These are phyloP conservation scores for Coemansia sp. DNA, from an alignment of 192 early-diverging fungal species.

Conservation along the genomic window DNA sequence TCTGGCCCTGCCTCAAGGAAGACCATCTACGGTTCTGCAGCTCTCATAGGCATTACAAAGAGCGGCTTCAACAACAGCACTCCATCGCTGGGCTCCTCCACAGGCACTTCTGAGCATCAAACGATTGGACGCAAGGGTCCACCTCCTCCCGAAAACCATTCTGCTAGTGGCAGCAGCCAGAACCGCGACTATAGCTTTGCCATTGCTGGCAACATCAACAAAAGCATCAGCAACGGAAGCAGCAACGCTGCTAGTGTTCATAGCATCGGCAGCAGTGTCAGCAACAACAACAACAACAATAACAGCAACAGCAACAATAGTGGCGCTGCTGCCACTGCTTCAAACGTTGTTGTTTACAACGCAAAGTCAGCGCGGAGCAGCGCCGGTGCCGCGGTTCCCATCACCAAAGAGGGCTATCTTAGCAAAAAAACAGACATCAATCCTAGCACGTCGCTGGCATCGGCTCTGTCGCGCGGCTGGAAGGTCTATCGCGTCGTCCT, in stretches of 20 bases:
- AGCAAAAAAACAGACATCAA: conserved; percentile 76
- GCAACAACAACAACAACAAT: not conserved
- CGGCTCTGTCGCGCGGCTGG: conserved; percentile 68
- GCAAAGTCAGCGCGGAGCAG: conserved; percentile 45
- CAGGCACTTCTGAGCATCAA: conserved; percentile 2
- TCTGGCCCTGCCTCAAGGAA: conserved; percentile 25
- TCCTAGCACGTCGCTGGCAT: conserved; percentile 60
- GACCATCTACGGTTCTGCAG: conserved; percentile 50
- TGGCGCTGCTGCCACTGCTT: not conserved
- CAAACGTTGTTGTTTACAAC: conserved; percentile 5
- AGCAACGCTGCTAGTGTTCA: not conserved
- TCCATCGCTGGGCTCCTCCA: conserved; percentile 25
- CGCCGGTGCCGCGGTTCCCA: conserved; percentile 27
- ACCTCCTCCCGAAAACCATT: conserved; percentile 25
- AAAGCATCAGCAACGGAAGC: conserved; percentile 14
- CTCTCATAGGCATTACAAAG: conserved; percentile 30
- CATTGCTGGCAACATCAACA: conserved; percentile 26
- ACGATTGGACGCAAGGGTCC: conserved; percentile 41
- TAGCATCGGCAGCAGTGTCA: not conserved
- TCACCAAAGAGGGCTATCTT: conserved; percentile 66
- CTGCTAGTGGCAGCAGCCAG: not conserved
- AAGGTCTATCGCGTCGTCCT: conserved; percentile 75
- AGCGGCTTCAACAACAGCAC: conserved; percentile 42
- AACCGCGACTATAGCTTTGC: conserved; percentile 57
- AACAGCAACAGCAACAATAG: not conserved